Base-by-base conservation (phyloP, 805 yeast genomes). In the Wickerhamomyces ciferrii region DNA sequence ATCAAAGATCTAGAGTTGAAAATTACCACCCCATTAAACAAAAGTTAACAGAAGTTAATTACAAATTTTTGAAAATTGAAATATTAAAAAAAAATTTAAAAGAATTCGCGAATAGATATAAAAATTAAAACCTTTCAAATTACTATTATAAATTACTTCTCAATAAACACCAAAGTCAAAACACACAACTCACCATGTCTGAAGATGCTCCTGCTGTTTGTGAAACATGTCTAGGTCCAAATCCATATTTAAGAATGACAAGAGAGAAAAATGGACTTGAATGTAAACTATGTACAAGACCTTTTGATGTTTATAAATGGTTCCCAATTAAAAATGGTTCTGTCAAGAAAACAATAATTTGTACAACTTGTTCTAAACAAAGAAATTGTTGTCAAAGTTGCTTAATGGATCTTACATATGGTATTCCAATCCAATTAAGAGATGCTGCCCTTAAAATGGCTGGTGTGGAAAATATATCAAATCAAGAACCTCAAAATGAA, bases 331-430 rank as follows among this genome's bases (percentile, higher is more conserved):
- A 64, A 47, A 68, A 62, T 39, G 71, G 69, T 6, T 71, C 70
- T 41, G 67, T 79, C 50, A 73, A 75, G 47, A 80, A 77, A 53
- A 89, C 96, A 2, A 63, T 79, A 2, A 78, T 92, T 18, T 92
- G 99, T 66, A 60, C 68, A 32, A 80, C 91, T 0, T 92, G 99
- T 68, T 81, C 97, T 0, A 70, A 82, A 38, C 79, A 83, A 39
- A 75, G 84, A 48, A 84, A 87, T 65, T 84, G 95, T 55, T 92
- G 99, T 60, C 98, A 94, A 62, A 69, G 81, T 21, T 92, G 99
- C 63, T 76, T 89, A 79, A 63, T 85, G 31, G 98, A 92, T 66
- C 67, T 91, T 38, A 78, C 83, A 25, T 87, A 81, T 67, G 87
- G 90, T 4, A 78, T 94, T n/a, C 88, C 96, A 0, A 61, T 89